phyloP scores from a whole-genome alignment of 805 yeast species.

The Wickerhamiella nectarea region DNA sequence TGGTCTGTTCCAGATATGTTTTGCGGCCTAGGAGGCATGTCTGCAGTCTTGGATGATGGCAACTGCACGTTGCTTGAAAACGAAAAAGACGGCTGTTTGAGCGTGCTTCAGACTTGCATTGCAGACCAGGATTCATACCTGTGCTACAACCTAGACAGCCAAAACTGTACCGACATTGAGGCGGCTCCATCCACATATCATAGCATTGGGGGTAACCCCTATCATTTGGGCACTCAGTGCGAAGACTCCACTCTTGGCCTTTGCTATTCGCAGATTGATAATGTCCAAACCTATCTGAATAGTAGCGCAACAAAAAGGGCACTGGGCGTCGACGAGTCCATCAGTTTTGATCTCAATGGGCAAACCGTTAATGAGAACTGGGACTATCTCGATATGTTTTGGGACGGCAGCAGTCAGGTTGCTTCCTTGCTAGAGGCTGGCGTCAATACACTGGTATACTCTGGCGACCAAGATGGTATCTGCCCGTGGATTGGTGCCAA shows the following conservation, averaged over 20 bases:
- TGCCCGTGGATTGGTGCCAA: slow-evolving; percentile 93
- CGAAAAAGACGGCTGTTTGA: slow-evolving; percentile 8
- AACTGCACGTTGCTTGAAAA: slow-evolving; percentile 11
- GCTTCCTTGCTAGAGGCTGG: slow-evolving; percentile 53
- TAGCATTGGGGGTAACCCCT: slow-evolving; percentile 71
- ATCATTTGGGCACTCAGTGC: slow-evolving; percentile 56
- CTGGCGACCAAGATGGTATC: slow-evolving; percentile 92
- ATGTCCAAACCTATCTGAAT: slow-evolving; percentile 57
- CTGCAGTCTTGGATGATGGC: slow-evolving; percentile 16
- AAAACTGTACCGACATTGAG: slow-evolving; percentile 25
- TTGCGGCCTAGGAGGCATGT: slow-evolving; percentile 72
- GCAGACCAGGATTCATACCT: slow-evolving; percentile 7
- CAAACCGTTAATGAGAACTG: slow-evolving; percentile 62
- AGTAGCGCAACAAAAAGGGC: slow-evolving; percentile 49
- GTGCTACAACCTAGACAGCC: slow-evolving; percentile 53
- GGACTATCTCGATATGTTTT: slow-evolving; percentile 59
- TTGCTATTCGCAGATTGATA: slow-evolving; percentile 51
- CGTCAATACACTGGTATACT: slow-evolving; percentile 77
- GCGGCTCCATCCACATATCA: slow-evolving; percentile 42
- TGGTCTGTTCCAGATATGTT: slow-evolving; percentile 82
- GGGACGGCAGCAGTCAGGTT: slow-evolving; percentile 40
- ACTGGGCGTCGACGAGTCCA: slow-evolving; percentile 51
- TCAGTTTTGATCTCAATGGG: slow-evolving; percentile 58
- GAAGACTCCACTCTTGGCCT: slow-evolving; percentile 21
- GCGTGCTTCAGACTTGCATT: slow-evolving; percentile 11